These are phyloP conservation scores for Naganishia albida DNA, from an alignment of 1,284 basidiomycete species.

Conservation along the genomic window DNA sequence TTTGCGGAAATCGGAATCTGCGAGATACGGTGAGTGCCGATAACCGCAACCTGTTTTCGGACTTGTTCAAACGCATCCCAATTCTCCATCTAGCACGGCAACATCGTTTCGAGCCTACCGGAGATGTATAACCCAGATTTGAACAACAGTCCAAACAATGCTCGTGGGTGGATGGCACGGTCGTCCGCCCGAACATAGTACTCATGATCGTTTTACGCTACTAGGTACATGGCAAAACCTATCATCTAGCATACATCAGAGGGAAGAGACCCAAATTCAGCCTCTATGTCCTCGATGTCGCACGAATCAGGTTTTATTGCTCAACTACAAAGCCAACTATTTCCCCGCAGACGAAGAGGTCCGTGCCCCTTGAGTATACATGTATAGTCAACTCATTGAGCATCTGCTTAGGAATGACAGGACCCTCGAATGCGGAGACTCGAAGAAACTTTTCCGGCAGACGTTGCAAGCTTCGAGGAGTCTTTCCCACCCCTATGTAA, in stretches of 20 bases:
- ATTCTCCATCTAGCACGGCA: not conserved
- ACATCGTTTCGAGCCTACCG: slow-evolving; percentile 6
- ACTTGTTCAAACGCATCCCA: not conserved
- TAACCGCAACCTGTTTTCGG: too few species aligned
- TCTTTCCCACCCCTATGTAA: slow-evolving; percentile 23
- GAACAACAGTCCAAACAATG: not conserved
- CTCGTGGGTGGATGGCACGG: not conserved
- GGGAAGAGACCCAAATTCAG: not conserved
- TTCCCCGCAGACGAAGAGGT: slow-evolving; percentile 25
- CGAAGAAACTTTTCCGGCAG: slow-evolving; percentile 14
- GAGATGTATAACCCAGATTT: slow-evolving; percentile 19
- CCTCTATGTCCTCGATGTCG: slow-evolving; percentile 20
- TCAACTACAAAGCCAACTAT: slow-evolving; percentile 29
- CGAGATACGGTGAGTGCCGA: slow-evolving; percentile 10
- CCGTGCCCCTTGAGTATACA: not conserved
- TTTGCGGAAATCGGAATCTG: slow-evolving; percentile 23
- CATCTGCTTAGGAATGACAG: slow-evolving; percentile 25
- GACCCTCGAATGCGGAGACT: slow-evolving; percentile 19
- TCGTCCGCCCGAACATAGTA: not conserved
- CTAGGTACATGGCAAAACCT: too few species aligned
- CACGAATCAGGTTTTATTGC: slow-evolving; percentile 21
- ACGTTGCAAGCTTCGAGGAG: slow-evolving; percentile 14
- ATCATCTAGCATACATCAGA: too few species aligned
- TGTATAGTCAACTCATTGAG: not conserved
- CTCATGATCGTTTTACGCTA: not conserved